Evolutionary conservation across 805 yeast species (phyloP).

Genomic region (Danielia oregonensis): DNA sequence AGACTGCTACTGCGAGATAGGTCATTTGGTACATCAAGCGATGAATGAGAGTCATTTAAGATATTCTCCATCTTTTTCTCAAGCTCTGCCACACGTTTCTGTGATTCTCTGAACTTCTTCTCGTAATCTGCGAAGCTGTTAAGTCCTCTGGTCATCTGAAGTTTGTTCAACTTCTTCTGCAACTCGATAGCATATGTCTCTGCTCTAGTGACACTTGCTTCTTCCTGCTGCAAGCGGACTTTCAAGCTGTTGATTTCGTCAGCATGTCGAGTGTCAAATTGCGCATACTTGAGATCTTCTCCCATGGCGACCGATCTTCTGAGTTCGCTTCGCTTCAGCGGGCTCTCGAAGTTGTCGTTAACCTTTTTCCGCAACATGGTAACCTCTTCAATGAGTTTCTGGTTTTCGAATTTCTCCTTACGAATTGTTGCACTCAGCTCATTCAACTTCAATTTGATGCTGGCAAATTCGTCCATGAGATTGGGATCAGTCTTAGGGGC

Average conservation of each 20-base stretch:
- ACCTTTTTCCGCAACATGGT: conserved; percentile 49
- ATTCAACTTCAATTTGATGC: conserved; percentile 47
- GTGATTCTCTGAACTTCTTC: conserved; percentile 32
- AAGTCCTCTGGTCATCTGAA: conserved; percentile 39
- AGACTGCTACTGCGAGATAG: conserved; percentile 34
- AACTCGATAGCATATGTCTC: conserved; percentile 45
- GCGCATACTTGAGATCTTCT: conserved; percentile 21
- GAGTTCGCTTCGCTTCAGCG: conserved; percentile 16
- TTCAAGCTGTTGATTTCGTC: conserved; percentile 49
- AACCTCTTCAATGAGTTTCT: conserved; percentile 51
- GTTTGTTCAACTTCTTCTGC: conserved; percentile 39
- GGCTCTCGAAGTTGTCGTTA: conserved; percentile 15
- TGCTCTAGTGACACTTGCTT: conserved; percentile 47
- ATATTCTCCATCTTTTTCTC: conserved; percentile 27
- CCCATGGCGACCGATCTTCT: conserved; percentile 34
- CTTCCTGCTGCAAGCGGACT: conserved; percentile 48
- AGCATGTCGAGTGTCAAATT: conserved; percentile 9
- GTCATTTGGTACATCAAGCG: not conserved
- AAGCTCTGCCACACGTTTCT: conserved; percentile 28
- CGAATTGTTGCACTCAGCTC: conserved; percentile 48
- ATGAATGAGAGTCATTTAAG: conserved; percentile 8
- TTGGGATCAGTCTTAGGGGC: conserved; percentile 20
- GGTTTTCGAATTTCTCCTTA: conserved; percentile 44
- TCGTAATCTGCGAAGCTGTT: conserved; percentile 33
- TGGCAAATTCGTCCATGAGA: conserved; percentile 43